Percentiles rank a stretch among this genome's conserved stretches.
These are phyloP conservation scores for Leucogyrophana mollusca DNA, from an alignment of 768 basidiomycete species.

Conservation along the genomic window DNA sequence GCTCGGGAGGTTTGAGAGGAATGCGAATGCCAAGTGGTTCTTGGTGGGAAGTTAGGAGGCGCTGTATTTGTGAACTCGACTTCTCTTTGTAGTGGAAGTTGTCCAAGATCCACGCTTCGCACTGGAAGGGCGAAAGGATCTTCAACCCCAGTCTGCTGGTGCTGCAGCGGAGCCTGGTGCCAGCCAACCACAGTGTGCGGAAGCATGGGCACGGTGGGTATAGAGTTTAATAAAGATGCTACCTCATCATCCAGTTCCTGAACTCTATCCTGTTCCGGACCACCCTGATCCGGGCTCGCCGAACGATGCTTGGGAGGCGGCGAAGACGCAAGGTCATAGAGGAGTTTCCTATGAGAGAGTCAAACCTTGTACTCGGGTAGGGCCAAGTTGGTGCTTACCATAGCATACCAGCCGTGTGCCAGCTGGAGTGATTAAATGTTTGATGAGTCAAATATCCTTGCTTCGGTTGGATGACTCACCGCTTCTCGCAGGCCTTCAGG, in stretches of 20 bases:
- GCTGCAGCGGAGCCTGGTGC: conserved; percentile 17
- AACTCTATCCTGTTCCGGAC: no score
- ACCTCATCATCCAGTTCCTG: no score
- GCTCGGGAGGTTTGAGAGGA: no score
- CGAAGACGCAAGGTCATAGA: conserved; percentile 71
- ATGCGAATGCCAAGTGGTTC: conserved; percentile 11
- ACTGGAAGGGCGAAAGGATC: conserved; percentile 43
- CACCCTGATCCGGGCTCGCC: conserved; percentile 54
- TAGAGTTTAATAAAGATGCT: no score
- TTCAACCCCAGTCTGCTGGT: conserved; percentile 10
- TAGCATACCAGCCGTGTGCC: conserved; percentile 47
- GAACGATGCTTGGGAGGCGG: conserved; percentile 62
- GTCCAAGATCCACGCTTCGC: conserved; percentile 56
- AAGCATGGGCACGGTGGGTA: no score
- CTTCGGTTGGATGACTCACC: conserved; percentile 21
- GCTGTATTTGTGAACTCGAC: conserved; percentile 17
- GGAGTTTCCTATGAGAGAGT: conserved; percentile 53
- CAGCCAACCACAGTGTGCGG: conserved; percentile 38
- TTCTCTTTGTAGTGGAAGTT: conserved; percentile 44
- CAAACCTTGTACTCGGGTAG: background rate
- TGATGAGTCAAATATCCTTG: background rate
- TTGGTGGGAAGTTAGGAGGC: no score
- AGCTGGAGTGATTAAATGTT: conserved; percentile 27
- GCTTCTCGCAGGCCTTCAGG: conserved; percentile 33
- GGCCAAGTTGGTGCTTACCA: conserved; percentile 36